These are phyloP conservation scores for Skeletonema potamos DNA, from an alignment of 108 stramenopile genomes.

Conservation along the genomic window DNA sequence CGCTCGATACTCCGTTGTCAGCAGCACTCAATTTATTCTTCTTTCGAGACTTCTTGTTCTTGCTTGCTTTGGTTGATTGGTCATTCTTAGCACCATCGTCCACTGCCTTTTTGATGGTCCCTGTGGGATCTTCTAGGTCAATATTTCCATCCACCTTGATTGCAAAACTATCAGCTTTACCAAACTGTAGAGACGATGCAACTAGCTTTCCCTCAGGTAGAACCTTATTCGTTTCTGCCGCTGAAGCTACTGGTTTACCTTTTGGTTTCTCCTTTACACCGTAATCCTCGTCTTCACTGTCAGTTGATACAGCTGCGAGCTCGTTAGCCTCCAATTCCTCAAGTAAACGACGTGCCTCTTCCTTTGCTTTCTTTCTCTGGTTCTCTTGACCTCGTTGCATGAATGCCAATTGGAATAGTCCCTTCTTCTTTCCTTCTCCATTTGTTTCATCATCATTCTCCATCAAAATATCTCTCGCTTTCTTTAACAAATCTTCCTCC, in stretches of 20 bases:
- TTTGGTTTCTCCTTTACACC: conserved; percentile 19
- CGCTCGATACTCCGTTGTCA: background rate
- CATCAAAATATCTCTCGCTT: conserved; percentile 63
- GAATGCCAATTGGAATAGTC: conserved; percentile 90
- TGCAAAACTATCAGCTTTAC: conserved; percentile 66
- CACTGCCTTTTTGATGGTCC: conserved; percentile 18
- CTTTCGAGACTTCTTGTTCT: conserved; percentile 31
- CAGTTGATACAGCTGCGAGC: conserved; percentile 38
- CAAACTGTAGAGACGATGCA: conserved; percentile 72
- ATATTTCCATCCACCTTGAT: conserved; percentile 27
- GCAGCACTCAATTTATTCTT: background rate
- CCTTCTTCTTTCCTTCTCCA: conserved; percentile 59
- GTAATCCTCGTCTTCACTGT: conserved; percentile 44
- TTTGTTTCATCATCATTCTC: conserved; percentile 59
- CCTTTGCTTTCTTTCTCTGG: conserved; percentile 80
- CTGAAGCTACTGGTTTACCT: conserved; percentile 58
- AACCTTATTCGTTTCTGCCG: conserved; percentile 65
- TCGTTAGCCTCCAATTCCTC: conserved; percentile 91
- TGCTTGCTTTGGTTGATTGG: conserved; percentile 16
- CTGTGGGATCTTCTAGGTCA: background rate
- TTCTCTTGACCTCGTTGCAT: conserved; percentile 91
- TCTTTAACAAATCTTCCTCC: conserved; percentile 69
- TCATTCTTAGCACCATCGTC: conserved; percentile 3
- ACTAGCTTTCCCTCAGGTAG: conserved; percentile 78
- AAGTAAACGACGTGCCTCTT: conserved; percentile 85